Conservation (phyloP, 495 filamentous ascomycete species). For the Xanthoparmelia taractica region DNA sequence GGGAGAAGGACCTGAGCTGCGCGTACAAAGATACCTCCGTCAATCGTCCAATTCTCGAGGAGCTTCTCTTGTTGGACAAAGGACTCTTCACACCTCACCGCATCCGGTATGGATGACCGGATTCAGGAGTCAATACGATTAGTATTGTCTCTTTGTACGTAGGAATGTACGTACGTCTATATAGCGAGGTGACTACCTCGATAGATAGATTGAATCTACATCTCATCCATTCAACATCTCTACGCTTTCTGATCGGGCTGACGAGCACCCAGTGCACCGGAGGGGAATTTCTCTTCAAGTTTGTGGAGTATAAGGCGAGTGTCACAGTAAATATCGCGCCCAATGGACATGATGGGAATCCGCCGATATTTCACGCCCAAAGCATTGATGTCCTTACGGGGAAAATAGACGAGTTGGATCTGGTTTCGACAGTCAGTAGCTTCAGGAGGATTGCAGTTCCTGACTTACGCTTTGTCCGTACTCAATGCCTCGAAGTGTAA, state of each 20-base stretch:
- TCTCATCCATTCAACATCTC: too few relatives aligned
- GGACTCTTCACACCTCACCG: too few relatives aligned
- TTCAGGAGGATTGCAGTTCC: background rate
- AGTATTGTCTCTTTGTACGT: too few relatives aligned
- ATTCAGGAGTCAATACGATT: too few relatives aligned
- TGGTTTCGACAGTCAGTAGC: background rate
- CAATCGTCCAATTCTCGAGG: conserved; percentile 38
- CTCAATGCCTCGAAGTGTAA: conserved; percentile 48
- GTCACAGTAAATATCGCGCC: conserved; percentile 49
- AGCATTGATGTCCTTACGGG: conserved; percentile 48
- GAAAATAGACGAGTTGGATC: conserved; percentile 50
- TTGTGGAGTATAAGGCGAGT: conserved; percentile 52
- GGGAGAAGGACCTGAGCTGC: conserved; percentile 42
- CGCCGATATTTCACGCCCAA: conserved; percentile 56
- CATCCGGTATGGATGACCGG: too few relatives aligned
- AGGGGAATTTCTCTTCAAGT: conserved; percentile 45
- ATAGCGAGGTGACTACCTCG: too few relatives aligned
- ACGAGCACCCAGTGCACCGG: conserved; percentile 18
- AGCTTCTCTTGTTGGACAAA: conserved; percentile 35
- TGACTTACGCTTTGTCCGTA: conserved; percentile 44
- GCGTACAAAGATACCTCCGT: conserved; percentile 42
- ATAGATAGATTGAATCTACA: too few relatives aligned
- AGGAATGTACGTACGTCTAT: too few relatives aligned
- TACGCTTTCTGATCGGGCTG: conserved; percentile 26
- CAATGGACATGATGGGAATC: conserved; percentile 55